A percentile compares a stretch with the other conserved stretches of the same genome.
Conservation (phyloP, 2,329 filamentous ascomycete species). For the Aureobasidium sp. region DNA sequence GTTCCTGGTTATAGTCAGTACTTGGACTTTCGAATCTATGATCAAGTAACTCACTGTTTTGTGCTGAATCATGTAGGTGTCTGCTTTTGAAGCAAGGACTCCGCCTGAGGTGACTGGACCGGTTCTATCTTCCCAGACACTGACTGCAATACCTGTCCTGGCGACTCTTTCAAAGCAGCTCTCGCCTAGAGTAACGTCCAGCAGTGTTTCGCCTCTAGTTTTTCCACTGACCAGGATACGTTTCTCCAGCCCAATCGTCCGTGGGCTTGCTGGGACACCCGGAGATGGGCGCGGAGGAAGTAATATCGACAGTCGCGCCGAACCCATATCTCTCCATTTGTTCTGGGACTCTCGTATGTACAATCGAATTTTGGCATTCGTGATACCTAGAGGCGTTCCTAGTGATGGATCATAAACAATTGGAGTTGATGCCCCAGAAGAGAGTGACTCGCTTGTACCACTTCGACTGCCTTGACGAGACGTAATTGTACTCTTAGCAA, state of each 20-base stretch:
- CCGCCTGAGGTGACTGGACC: conserved; percentile 46
- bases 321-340: conserved; percentile 89
- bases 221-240: conserved; percentile 71
- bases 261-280: conserved; percentile 28
- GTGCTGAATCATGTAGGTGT: conserved; percentile 54
- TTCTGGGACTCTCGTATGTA: conserved; percentile 67
- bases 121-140: conserved; percentile 63
- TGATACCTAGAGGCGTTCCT: conserved; percentile 52
- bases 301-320: conserved; percentile 74
- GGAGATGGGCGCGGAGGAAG: conserved; percentile 48
- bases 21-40: too few species aligned
- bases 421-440: conserved; percentile 35
- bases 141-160: conserved; percentile 77
- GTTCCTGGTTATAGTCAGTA: conserved; percentile 28
- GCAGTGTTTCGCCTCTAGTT: conserved; percentile 56
- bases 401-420: conserved; percentile 22
- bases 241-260: conserved; percentile 59
- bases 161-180: conserved; percentile 79
- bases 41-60: conserved; percentile 25
- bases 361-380: conserved; percentile 76
- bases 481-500: conserved; percentile 66
- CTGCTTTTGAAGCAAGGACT: conserved; percentile 44
- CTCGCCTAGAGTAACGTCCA: conserved; percentile 79
- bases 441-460: conserved; percentile 50
- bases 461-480: conserved; percentile 47